Evolutionary conservation across 2,329 filamentous ascomycete species (phyloP), one percentile per base, ranked within the genome.

Genomic region (Pseudocercospora musae): DNA sequence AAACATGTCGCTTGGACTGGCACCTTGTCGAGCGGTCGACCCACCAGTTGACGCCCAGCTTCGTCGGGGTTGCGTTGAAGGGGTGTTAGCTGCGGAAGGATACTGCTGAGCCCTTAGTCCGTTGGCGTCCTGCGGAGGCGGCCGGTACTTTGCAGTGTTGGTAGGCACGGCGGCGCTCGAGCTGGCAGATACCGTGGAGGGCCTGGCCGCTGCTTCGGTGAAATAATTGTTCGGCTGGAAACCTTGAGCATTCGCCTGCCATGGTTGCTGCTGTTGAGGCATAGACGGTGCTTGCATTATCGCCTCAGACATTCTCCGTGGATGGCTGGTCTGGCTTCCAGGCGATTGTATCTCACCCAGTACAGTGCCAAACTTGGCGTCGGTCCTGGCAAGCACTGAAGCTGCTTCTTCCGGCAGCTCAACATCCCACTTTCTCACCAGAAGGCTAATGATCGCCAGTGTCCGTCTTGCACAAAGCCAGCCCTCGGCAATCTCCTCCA

Each of bases 401-500:
- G 85, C 82, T 0, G 93, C 94, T 76, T 98, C 94, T 62, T 91
- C 88, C 0, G 95, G 94, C 9, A 98, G 77, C 60, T 92, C 87
- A 48, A 96, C 89, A 18, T 88, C 89, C 93, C 95, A 98, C 71
- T 95, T 95, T n/a, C 87, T 85, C 0, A 89, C 89, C 11, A 96
- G 85, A 3, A 96, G 87, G 68, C 89, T 92, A 48, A 99, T 81
- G 53, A 98, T 96, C 63, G 87, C 87, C 6, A 98, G 81, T 0
- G 93, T 94, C 11, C 94, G 85, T 58, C 93, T 85, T 9, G 93
- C 94, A 71, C 92, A 95, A 0, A 92, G 85, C 95, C 95, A 99
- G 70, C 92, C 89, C 75, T 97, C 93, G 0, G 92, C 92, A 70
- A 99, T 97, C 72, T 98, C 94, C 75, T 98, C 94, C 1, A 98